phyloP scores from a whole-genome alignment of 192 early-diverging fungal species.

The Fimicolochytrium jonesii region DNA sequence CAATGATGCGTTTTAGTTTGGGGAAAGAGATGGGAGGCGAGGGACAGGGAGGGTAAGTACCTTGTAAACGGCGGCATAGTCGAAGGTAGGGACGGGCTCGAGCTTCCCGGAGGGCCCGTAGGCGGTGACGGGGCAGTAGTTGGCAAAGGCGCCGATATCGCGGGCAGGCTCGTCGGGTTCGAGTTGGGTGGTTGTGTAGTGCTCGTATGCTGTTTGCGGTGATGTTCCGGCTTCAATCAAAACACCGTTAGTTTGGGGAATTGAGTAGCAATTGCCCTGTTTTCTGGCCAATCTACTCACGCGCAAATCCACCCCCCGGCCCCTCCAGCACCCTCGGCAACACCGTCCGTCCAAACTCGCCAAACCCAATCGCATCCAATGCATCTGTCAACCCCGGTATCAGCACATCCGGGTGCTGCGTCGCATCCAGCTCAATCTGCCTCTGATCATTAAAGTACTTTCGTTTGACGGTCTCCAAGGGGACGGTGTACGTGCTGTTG shows the following conservation, averaged over 20 bases:
- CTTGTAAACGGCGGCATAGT: constrained; percentile 34
- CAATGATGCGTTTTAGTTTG: neutral
- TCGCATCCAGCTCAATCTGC: constrained; percentile 37
- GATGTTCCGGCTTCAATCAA: neutral
- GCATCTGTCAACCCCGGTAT: constrained; percentile 23
- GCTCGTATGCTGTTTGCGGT: constrained; percentile 23
- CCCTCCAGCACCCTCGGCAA: constrained; percentile 18
- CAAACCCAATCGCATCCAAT: constrained; percentile 30
- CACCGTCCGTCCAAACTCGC: constrained; percentile 13
- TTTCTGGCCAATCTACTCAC: no score
- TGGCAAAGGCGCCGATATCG: constrained; percentile 36
- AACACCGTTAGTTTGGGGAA: neutral
- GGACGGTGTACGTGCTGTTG: constrained; percentile 1
- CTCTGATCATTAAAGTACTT: constrained; percentile 27
- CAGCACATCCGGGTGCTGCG: constrained; percentile 41
- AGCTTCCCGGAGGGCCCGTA: neutral
- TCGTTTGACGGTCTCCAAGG: constrained; percentile 13
- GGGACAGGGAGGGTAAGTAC: constrained; percentile 15
- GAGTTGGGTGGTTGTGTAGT: constrained; percentile 29
- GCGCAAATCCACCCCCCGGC: constrained; percentile 34
- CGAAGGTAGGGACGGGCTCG: neutral
- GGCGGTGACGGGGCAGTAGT: constrained; percentile 39
- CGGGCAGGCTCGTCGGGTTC: constrained; percentile 38
- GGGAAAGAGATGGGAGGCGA: neutral
- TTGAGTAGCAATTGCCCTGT: no score